These are phyloP conservation scores for Colletotrichum costaricense DNA, from an alignment of 2,329 filamentous ascomycete species.

Conservation along the genomic window DNA sequence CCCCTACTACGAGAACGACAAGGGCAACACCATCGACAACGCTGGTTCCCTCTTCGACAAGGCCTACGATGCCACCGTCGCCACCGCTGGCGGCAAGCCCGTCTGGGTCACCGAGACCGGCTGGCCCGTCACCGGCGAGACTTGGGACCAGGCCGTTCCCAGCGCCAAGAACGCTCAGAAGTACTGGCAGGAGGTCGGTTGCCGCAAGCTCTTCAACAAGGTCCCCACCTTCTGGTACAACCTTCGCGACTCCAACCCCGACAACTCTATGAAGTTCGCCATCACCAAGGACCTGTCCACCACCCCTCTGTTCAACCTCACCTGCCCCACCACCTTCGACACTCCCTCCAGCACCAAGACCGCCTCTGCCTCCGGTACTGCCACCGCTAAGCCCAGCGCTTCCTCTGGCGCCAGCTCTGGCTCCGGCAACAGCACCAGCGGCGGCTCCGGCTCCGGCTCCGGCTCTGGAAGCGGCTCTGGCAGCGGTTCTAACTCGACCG, in stretches of 20 bases:
- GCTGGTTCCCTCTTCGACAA: conserved; percentile 65
- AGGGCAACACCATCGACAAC: conserved; percentile 67
- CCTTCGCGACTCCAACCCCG: conserved; percentile 70
- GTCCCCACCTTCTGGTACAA: conserved; percentile 71
- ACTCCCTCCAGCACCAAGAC: conserved; percentile 43
- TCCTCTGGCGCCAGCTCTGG: conserved; percentile 36
- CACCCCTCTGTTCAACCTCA: conserved; percentile 63
- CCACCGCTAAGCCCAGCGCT: conserved; percentile 30
- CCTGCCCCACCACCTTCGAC: conserved; percentile 59
- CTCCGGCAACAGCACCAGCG: background rate
- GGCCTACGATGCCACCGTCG: conserved; percentile 56
- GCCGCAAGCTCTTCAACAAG: conserved; percentile 66
- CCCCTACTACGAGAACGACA: conserved; percentile 72
- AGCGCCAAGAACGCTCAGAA: conserved; percentile 68
- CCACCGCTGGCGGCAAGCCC: conserved; percentile 61
- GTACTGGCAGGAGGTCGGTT: conserved; percentile 73
- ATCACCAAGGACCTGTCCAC: conserved; percentile 65
- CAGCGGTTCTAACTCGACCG: conserved; percentile 31
- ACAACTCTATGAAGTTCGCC: conserved; percentile 68
- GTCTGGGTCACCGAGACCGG: conserved; percentile 75
- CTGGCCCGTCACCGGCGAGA: conserved; percentile 68
- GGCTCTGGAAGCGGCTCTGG: conserved; percentile 26
- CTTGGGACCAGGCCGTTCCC: conserved; percentile 65
- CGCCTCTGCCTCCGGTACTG: conserved; percentile 35
- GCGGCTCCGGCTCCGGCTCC: conserved; percentile 13